Evolutionary conservation across 768 basidiomycete genomes (phyloP), one percentile per base, ranked within the genome.

Genomic region (Boletus sp.): DNA sequence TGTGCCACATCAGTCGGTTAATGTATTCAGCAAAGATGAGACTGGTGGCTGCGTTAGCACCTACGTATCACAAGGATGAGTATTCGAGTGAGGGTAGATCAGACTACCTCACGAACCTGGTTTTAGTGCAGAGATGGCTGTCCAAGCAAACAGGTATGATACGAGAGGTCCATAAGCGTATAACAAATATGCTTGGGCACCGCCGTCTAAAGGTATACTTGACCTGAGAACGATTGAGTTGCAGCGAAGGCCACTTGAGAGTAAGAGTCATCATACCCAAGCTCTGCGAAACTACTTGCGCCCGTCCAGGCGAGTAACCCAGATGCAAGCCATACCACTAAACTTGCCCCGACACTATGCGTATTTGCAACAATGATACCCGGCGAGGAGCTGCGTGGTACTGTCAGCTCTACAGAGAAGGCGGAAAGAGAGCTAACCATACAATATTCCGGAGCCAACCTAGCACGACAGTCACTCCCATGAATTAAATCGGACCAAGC

Each of bases 391-490:
- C 91, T 93, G 54, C 19, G 37, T 5, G 30, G 21, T 23, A 34
- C 27, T 47, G 58, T 62, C 39, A 58, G 37, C 23, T 40, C 23
- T 10, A 14, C 7, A 30, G 35, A 19, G 2, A 50, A 37, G 19
- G 40, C 8, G 33, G 6, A 19, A 17, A 15, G 2, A 58, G 43
- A 41, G 15, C 25, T 19, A 83, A 61, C 57, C 87, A 59, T 65
- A 93, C 91, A 96, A 97, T 54, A 97, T 97, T 33, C 93, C 93
- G 17, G 93, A 95, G 15, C 93, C 93, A 71, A 93, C 90, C 85
- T 89, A 57, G 42, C 10, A 38, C 37, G 19, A 51, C 11, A 5
- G 46, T 60, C 49, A 61, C 37, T n/a, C 4, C 23, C n/a, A 27
- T 32, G 37, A 43, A 53, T 27, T 27, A 45, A 48, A 21, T 15